Evolutionary conservation across 306 rosid genomes (phyloP).

Genomic region (Crataegus laevigata): DNA sequence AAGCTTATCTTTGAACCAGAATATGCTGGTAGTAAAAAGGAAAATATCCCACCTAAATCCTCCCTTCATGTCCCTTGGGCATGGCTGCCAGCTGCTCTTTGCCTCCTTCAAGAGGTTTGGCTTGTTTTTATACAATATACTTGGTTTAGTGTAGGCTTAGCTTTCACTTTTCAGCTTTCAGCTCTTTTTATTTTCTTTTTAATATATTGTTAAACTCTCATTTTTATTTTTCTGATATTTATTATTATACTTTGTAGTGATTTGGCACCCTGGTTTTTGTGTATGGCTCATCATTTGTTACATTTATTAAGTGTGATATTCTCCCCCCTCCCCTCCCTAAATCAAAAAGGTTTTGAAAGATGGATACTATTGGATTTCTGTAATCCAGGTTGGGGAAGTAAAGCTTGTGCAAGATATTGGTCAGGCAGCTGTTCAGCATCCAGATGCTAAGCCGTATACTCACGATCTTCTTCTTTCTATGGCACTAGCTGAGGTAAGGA

Average conservation of each 20-base stretch:
- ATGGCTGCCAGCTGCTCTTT: conserved; percentile 83
- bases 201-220: not conserved
- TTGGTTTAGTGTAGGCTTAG: not conserved
- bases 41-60: conserved; percentile 65
- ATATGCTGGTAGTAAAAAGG: conserved; percentile 69
- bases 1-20: conserved; percentile 86
- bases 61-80: conserved; percentile 71
- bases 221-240: not conserved
- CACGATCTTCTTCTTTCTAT: conserved; percentile 84
- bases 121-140: not conserved
- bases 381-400: conserved; percentile 78
- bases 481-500: conserved; percentile 89
- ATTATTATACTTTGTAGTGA: not conserved
- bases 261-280: not conserved
- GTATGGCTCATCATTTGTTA: not conserved
- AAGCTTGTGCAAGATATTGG: conserved; percentile 71
- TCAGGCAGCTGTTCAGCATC: conserved; percentile 49
- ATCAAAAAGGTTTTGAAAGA: conserved; percentile 6
- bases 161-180: not conserved
- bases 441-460: conserved; percentile 65
- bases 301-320: not conserved
- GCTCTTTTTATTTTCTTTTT: not conserved
- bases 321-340: no score
- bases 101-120: conserved; percentile 87
- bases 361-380: not conserved